Base-by-base conservation (phyloP, 441 rosid species). In the Brassica balearica region DNA sequence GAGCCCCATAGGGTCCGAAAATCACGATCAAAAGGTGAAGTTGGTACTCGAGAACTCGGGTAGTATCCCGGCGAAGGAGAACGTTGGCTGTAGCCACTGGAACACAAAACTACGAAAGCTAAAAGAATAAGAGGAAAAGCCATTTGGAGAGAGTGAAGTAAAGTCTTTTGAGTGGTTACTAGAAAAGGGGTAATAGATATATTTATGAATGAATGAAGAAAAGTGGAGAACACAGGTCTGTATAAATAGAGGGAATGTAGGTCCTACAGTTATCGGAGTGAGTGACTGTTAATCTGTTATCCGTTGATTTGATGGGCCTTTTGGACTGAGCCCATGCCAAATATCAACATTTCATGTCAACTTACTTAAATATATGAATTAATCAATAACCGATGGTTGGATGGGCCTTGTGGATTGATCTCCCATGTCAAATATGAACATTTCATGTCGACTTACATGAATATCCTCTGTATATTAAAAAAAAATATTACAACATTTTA, bases 51-150 rank as follows among this genome's bases (percentile, higher is more conserved):
- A 60, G 90, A 84, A 77, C 91, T 83, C 1, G 92, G 95, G 65
- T 75, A 83, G 81, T 84, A 90, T 67, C 95, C 95, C 0, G 95
- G 92, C 1, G 91, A 85, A 61, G 95, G 91, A 63, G 87, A 88
- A 67, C 83, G 72, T 25, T 84, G 85, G 46, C 75, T 85, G 53
- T 25, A 11, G 69, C 65, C 63, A 81, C 70, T 58, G 8, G 78
- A 59, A 19, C 75, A 75, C 80, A 80, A 72, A 71, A 81, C 46
- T 68, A 77, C 72, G 63, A 84, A 61, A 69, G 75, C 68, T 11
- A 81, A 8, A 32, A 73, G 17, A 25, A 65, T 32, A 32, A 82
- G 59, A 61, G 75, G 63, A 20, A 74, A 63, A 62, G 84, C 85
- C 87, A 86, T 85, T 36, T 62, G 32, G 64, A 34, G 38, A 32